Conservation (phyloP, 2,329 filamentous ascomycete genomes). For the Verticillium tricorpus region DNA sequence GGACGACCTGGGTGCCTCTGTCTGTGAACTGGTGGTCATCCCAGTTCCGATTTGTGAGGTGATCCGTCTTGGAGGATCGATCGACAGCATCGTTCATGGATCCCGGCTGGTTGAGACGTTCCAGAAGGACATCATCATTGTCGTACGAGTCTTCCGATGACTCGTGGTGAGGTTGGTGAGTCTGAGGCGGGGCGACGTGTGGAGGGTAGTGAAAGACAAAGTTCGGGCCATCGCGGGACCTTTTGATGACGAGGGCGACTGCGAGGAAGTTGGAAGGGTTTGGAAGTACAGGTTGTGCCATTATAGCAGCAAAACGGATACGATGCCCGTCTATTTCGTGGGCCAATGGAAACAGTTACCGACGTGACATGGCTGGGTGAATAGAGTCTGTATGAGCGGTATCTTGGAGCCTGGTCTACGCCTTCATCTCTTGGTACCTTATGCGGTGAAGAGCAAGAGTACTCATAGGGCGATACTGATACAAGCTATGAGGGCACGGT, state of each 20-base stretch:
- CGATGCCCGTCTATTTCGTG: background rate
- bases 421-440: no score
- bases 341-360: background rate
- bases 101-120: slow-evolving; percentile 37
- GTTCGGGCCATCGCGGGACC: slow-evolving; percentile 72
- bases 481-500: no score
- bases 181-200: slow-evolving; percentile 37
- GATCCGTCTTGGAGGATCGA: slow-evolving; percentile 26
- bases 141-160: slow-evolving; percentile 28
- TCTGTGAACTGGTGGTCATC: slow-evolving; percentile 53
- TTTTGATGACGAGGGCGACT: slow-evolving; percentile 68
- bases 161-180: slow-evolving; percentile 24
- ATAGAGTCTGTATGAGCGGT: no score
- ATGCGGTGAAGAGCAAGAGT: no score
- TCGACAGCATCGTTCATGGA: slow-evolving; percentile 21
- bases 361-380: background rate
- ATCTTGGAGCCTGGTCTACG: no score
- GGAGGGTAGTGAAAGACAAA: slow-evolving; percentile 88
- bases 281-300: slow-evolving; percentile 45
- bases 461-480: no score
- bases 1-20: slow-evolving; percentile 53
- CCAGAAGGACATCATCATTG: slow-evolving; percentile 48
- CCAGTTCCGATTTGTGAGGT: slow-evolving; percentile 41
- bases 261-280: slow-evolving; percentile 58
- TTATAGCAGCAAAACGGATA: slow-evolving; percentile 17